Evolutionary conservation across 1,284 basidiomycete species (phyloP), one percentile per base, ranked within the genome.

Genomic region (Irpex rosettiformis): DNA sequence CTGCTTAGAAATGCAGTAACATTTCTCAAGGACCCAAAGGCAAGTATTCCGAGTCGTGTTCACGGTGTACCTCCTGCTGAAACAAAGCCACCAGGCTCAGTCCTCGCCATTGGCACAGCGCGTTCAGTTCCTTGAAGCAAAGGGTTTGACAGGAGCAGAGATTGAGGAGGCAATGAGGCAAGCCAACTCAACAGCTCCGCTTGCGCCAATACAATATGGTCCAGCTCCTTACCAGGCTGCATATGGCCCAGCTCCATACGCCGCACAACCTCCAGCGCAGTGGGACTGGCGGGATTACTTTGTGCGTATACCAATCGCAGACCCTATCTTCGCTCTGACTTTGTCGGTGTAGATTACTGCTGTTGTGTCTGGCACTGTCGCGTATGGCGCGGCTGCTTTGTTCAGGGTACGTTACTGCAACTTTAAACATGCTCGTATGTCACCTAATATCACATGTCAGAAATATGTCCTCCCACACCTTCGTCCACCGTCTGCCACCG

Each of bases 211-310:
- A 45, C 60, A 56, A 22, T 64, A 62, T n/a, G 29, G 60, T 7
- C 57, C 62, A 33, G 63, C 71, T 22, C 58, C 72, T 16, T 76
- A 79, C 57, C 67, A 70, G 22, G 69, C 75, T 27, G 65, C 69
- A 1, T 85, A 84, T 69, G 75, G 70, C 2, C 74, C 76, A 25
- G 63, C 75, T 40, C 73, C 75, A 1, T 83, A 82, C 66, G 63
- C 73, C 42, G 69, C 70, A 10, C 72, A 75, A 61, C 76, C 77
- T 55, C 69, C 73, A 30, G 62, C 71, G 33, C 85, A 79, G 57
- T 87, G 87, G 79, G 95, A 97, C 72, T 98, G 95, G 95, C 80
- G 94, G 61, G 95, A 98, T 73, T 92, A 96, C 72, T 98, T 97
- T 73, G 94, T 94, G 69, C 72, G 91, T 75, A 4, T 11, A 27